Evolutionary conservation across 768 basidiomycete species (phyloP).

Genomic region (Termitomyces sp.): DNA sequence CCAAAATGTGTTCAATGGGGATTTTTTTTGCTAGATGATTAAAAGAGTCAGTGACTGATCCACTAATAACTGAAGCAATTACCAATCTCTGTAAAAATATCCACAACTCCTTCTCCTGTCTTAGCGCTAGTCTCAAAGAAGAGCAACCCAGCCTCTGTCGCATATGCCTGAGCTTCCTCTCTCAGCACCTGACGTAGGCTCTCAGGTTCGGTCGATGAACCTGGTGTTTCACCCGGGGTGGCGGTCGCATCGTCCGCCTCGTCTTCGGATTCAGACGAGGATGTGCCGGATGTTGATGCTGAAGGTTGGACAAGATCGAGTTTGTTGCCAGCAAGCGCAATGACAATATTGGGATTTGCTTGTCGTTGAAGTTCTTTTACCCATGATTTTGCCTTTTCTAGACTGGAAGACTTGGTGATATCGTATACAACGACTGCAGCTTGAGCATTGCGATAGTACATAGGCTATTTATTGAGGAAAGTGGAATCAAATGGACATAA

Average conservation of each 20-base stretch:
- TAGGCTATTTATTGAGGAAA: slow-evolving; percentile 57
- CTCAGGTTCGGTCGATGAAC: slow-evolving; percentile 54
- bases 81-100: slow-evolving; percentile 99
- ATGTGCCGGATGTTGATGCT: slow-evolving; percentile 40
- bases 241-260: slow-evolving; percentile 92
- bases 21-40: slow-evolving; percentile 46
- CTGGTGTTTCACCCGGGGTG: slow-evolving; percentile 68
- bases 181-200: slow-evolving; percentile 83
- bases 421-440: slow-evolving; percentile 99
- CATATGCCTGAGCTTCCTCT: slow-evolving; percentile 96
- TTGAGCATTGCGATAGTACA: slow-evolving; percentile 98
- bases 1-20: slow-evolving; percentile 88
- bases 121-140: slow-evolving; percentile 99
- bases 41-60: neutral
- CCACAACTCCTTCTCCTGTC: slow-evolving; percentile 91
- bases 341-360: slow-evolving; percentile 98
- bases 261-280: slow-evolving; percentile 71
- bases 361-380: slow-evolving; percentile 98
- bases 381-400: slow-evolving; percentile 99
- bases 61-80: slow-evolving; percentile 17
- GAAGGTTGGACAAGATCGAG: slow-evolving; percentile 81
- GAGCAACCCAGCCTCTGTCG: slow-evolving; percentile 86
- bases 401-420: slow-evolving; percentile 89
- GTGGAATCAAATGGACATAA: slow-evolving; percentile 8
- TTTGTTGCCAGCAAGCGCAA: slow-evolving; percentile 97